Evolutionary conservation across 176 grass and related monocot genomes (phyloP), one percentile per base, ranked within the genome.

Genomic region (Lolium rigidum): DNA sequence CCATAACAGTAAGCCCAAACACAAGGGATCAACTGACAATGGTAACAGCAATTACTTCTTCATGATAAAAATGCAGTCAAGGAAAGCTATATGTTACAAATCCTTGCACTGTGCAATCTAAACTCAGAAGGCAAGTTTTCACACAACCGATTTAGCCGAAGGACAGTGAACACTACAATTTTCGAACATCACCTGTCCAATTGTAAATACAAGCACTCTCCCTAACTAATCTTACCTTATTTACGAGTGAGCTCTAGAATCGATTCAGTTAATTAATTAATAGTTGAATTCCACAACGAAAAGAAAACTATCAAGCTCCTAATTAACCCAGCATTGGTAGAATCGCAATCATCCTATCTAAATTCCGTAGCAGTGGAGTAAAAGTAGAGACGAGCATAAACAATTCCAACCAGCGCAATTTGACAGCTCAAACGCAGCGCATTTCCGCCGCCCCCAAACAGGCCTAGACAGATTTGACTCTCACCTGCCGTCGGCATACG

Each of bases 401-500:
- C 12, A 50, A 73, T 74, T 79, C 76, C 17, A 83, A 20, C 31
- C 37, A 47, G 50, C 48, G 26, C 24, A 22, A 31, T 24, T n/a
- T 28, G 50, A 16, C 17, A 44, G 41, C 25, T 62, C 41, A 49
- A 70, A 55, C 17, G 47, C 37, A n/a, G 35, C 50, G 24, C 83
- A 82, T 90, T 85, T 11, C 80, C 80, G 13, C 37, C 22, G 65
- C 37, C 26, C 26, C 26, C 26, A 49, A 49, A 55, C 67, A 78
- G 46, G 12, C 31, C 50, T 35, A 50, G 43, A 78, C 41, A 78
- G 10, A 56, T 76, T 21, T 54, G 51, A 86, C 55, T n/a, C 89
- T 83, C 24, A 91, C 89, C 89, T 87, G 81, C 81, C 85, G 35
- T 62, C 69, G 28, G 62, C 60, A 44, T 60, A 61, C 13, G 26